Conservation (phyloP, 2,329 filamentous ascomycete genomes). For the Aspergillus cejpii region DNA sequence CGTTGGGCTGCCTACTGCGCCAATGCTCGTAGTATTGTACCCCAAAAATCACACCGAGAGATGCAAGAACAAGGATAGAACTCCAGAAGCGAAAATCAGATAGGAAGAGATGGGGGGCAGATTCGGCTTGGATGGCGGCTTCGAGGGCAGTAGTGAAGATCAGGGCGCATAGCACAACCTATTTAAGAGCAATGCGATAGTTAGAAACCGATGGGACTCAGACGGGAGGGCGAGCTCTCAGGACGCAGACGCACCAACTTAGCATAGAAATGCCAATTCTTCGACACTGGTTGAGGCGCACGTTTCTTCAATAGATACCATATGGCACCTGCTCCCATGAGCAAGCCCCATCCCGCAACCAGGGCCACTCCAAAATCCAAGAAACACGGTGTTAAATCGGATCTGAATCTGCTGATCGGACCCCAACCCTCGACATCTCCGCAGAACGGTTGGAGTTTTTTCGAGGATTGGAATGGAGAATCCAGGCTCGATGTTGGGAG, state of each 20-base stretch:
- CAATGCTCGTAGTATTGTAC: conserved; percentile 84
- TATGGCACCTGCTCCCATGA: conserved; percentile 69
- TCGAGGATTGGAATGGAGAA: conserved; percentile 22
- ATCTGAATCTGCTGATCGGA: conserved; percentile 75
- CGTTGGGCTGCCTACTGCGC: conserved; percentile 75
- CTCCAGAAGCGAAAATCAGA: conserved; percentile 84
- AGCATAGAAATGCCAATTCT: conserved; percentile 86
- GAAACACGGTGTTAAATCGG: conserved; percentile 96
- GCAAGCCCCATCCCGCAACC: conserved; percentile 70
- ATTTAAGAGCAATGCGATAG: not conserved
- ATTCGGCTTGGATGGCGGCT: conserved; percentile 66
- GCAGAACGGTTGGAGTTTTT: conserved; percentile 63
- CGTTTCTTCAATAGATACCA: conserved; percentile 71
- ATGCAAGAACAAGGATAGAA: conserved; percentile 63
- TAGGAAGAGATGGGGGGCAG: conserved; percentile 63
- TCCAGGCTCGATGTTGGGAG: conserved; percentile 21
- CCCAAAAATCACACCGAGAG: conserved; percentile 65
- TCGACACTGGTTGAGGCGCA: conserved; percentile 59
- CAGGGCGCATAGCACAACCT: conserved; percentile 61
- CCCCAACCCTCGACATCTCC: conserved; percentile 92
- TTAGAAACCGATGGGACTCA: conserved; percentile 3
- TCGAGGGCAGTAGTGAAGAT: conserved; percentile 64
- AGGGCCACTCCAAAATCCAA: conserved; percentile 80
- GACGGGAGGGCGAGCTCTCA: not conserved
- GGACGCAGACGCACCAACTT: conserved; percentile 63